Evolutionary conservation across 2,329 filamentous ascomycete species (phyloP).

Genomic region (Aspergillus ustus): DNA sequence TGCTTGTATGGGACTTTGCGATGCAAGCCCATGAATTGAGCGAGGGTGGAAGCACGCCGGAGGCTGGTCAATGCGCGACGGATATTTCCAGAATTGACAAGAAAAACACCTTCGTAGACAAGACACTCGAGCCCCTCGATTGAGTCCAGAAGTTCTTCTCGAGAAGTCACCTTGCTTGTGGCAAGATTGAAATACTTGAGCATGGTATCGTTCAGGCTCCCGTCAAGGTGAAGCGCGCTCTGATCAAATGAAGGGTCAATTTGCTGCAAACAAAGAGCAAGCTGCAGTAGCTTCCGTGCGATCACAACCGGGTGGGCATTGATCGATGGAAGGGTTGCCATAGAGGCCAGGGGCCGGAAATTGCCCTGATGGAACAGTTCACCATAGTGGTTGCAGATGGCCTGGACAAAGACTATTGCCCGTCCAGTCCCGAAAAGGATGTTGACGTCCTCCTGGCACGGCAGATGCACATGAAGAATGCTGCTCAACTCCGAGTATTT

Average conservation of each 20-base stretch:
- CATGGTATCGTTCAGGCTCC: background rate
- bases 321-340: background rate
- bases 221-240: background rate
- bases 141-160: conserved; percentile 3
- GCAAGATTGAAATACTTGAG: background rate
- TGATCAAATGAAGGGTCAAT: background rate
- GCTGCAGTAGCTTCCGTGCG: background rate
- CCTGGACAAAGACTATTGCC: background rate
- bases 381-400: background rate
- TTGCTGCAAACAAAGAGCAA: background rate
- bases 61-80: background rate
- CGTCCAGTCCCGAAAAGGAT: background rate
- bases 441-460: background rate
- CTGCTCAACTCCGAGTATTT: background rate
- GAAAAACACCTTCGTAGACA: conserved; percentile 9
- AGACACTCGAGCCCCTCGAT: conserved; percentile 14
- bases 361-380: background rate
- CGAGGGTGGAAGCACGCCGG: conserved; percentile 9
- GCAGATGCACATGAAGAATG: background rate
- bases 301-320: background rate
- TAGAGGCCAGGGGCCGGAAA: background rate
- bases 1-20: background rate
- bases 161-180: background rate
- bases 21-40: conserved; percentile 17
- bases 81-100: conserved; percentile 8